Evolutionary conservation across 129 eudicot genomes (phyloP).

Genomic region (Pulicaria dysenterica): DNA sequence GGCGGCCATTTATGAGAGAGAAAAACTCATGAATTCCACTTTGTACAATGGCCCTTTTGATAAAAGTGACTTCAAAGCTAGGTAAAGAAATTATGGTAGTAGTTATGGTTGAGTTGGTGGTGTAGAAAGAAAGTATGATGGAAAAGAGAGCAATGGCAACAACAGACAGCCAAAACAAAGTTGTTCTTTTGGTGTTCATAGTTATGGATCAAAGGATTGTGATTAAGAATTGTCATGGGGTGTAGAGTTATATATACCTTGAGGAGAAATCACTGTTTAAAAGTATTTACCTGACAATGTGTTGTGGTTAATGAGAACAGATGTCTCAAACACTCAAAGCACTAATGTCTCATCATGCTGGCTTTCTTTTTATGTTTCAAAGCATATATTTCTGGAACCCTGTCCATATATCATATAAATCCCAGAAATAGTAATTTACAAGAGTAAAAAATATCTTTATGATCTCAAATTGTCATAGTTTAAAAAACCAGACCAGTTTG

Average conservation of each 20-base stretch:
- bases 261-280: background rate
- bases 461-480: background rate
- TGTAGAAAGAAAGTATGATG: constrained; percentile 38
- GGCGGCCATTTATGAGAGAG: constrained; percentile 10
- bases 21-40: constrained; percentile 37
- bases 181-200: constrained; percentile 50
- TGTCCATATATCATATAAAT: background rate
- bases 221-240: constrained; percentile 28
- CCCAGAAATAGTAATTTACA: background rate
- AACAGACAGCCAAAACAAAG: constrained; percentile 57
- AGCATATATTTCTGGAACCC: background rate
- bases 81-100: constrained; percentile 5
- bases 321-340: constrained; percentile 20
- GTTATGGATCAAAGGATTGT: constrained; percentile 27
- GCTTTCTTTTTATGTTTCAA: constrained; percentile 18
- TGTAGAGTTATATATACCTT: constrained; percentile 26
- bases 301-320: constrained; percentile 23
- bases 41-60: constrained; percentile 33
- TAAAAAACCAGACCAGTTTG: no score
- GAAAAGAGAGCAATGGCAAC: constrained; percentile 57
- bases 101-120: constrained; percentile 27
- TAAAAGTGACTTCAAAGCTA: constrained; percentile 24
- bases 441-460: background rate
- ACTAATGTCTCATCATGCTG: constrained; percentile 17
- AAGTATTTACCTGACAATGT: background rate